A percentile compares a stretch with the other conserved stretches of the same genome.
phyloP scores from a whole-genome alignment of 2,329 filamentous ascomycete species.

The Penicillium sp. region DNA sequence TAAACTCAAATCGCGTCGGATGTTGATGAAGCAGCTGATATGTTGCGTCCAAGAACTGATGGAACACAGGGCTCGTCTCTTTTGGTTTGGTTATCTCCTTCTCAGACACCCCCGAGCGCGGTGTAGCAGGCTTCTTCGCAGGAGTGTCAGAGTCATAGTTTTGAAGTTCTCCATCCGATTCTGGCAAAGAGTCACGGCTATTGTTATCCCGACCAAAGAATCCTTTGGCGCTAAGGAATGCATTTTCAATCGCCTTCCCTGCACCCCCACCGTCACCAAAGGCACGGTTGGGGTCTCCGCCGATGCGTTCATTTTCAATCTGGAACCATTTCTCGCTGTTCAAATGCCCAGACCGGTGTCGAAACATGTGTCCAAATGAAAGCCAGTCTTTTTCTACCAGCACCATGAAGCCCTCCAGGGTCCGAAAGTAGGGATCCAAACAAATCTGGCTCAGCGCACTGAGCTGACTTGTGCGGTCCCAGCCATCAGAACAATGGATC shows the following conservation, averaged over 20 bases:
- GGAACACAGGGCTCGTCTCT: constrained; percentile 93
- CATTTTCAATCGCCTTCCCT: constrained; percentile 79
- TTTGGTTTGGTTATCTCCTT: constrained; percentile 72
- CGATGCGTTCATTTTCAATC: constrained; percentile 74
- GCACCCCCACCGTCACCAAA: constrained; percentile 45
- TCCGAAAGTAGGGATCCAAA: constrained; percentile 92
- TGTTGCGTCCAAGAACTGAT: constrained; percentile 92
- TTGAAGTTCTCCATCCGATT: constrained; percentile 57
- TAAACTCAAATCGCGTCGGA: constrained; percentile 90
- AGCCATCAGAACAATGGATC: constrained; percentile 97
- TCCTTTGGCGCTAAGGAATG: constrained; percentile 77
- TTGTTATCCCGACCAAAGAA: constrained; percentile 81
- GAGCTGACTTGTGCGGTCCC: constrained; percentile 95
- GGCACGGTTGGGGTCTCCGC: constrained; percentile 48
- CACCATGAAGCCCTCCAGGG: constrained; percentile 89
- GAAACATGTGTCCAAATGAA: constrained; percentile 97
- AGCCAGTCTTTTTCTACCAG: constrained; percentile 97
- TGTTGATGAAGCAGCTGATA: constrained; percentile 86
- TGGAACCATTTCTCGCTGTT: constrained; percentile 93
- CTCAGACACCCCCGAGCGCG: constrained; percentile 44
- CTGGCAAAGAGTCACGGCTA: constrained; percentile 61
- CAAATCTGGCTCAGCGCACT: constrained; percentile 89
- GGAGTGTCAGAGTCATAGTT: constrained; percentile 47
- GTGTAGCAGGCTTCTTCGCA: constrained; percentile 35
- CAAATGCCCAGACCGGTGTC: constrained; percentile 81